Evolutionary conservation across 2,329 filamentous ascomycete species (phyloP), one percentile per base, ranked within the genome.

Genomic region (Fusarium abutilonis): DNA sequence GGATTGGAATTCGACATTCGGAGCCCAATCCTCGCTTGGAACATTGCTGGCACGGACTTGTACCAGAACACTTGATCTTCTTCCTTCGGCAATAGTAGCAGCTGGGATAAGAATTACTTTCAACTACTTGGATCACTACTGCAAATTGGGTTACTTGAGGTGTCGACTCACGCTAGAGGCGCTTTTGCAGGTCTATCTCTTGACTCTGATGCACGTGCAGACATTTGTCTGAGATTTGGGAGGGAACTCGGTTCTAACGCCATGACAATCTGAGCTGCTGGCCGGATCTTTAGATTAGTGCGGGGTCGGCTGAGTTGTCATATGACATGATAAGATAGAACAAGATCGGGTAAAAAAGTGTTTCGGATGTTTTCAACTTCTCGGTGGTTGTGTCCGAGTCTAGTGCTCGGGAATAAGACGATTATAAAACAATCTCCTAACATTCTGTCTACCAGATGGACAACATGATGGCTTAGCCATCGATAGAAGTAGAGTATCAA

Each of bases 81-180:
- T 42, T 42, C 6, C 21, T 42, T 26, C 39, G 39, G 39, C 39
- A 42, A 14, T 42, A 42, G 21, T 42, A 42, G 14, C 39, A 42
- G 5, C 39, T 42, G 11, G 17, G n/a, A 14, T 9, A 26, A 26
- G 4, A n/a, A 5, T n/a, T 29, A 32, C 31, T 13, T 3, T 32
- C 31, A 32, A 32, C n/a, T 4, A 32, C 31, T 32, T 7, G 13
- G 4, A n/a, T 1, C 6, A 7, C 3, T 14, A 9, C 9, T 32
- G 13, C 6, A n/a, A n/a, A n/a, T 1, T n/a, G 13, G 3, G n/a
- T 29, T 3, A 29, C 8, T 4, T 3, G 6, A 14, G 21, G 4
- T 9, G 23, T 15, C 3, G 11, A 42, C 39, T 42, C 13, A 42
- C 39, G 39, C 39, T 14, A 42, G 15, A 29, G 39, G 39, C 17